Evolutionary conservation across 169 alveolate genomes (phyloP).

Genomic region (Hepatocystis sp.): DNA sequence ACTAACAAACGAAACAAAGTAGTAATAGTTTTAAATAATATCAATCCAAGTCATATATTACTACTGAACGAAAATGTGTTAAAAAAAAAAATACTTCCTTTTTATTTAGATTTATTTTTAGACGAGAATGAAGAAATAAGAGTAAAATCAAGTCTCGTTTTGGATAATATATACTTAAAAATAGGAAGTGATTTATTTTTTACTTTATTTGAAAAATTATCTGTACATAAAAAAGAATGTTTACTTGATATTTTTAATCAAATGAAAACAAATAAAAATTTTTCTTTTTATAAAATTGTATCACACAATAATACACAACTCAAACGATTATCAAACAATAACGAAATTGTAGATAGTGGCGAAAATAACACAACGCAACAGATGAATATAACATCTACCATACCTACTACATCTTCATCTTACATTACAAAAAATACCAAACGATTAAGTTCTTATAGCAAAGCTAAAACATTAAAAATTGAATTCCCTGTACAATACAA

Average conservation of each 20-base stretch:
- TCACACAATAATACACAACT: conserved; percentile 37
- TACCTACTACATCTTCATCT: conserved; percentile 30
- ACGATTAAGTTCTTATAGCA: conserved; percentile 24
- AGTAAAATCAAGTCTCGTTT: conserved; percentile 47
- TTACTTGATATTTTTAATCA: conserved; percentile 56
- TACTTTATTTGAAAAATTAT: conserved; percentile 47
- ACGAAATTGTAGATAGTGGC: too few relatives aligned
- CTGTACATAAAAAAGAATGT: conserved; percentile 69
- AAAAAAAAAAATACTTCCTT: conserved; percentile 38
- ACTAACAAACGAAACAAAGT: conserved; percentile 43
- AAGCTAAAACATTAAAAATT: conserved; percentile 27
- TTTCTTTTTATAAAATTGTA: conserved; percentile 45
- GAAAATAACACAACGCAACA: conserved; percentile 10
- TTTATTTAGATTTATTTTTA: conserved; percentile 53
- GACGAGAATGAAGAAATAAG: conserved; percentile 63
- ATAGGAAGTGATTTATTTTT: conserved; percentile 29
- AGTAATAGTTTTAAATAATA: conserved; percentile 27
- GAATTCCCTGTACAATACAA: conserved; percentile 71
- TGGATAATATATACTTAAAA: conserved; percentile 59
- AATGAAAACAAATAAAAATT: conserved; percentile 54
- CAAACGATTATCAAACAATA: conserved; percentile 38
- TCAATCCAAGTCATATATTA: conserved; percentile 41
- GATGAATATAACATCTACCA: too few relatives aligned
- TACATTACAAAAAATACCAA: conserved; percentile 43
- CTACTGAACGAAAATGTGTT: conserved; percentile 61